Conservation (phyloP, 495 filamentous ascomycete genomes). For the Podospora pseudopauciseta region DNA sequence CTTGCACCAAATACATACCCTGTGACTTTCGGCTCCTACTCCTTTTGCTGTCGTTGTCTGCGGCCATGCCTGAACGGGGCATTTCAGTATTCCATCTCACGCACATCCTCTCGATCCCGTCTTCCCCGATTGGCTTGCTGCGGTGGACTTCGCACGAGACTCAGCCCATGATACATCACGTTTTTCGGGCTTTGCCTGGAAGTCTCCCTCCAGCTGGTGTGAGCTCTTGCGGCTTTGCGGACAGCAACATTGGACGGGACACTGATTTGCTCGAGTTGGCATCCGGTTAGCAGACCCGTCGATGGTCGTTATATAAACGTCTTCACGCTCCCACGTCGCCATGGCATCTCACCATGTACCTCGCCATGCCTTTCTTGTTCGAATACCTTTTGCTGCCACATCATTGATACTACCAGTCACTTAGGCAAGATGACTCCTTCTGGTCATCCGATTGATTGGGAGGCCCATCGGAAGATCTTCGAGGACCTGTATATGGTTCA, state of each 20-base stretch:
- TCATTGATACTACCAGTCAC: not conserved
- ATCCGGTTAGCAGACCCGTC: not conserved
- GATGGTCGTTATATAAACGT: not conserved
- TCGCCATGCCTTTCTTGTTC: not conserved
- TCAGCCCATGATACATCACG: not conserved
- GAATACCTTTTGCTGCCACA: not conserved
- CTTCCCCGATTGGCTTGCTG: not conserved
- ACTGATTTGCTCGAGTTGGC: not conserved
- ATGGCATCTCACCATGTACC: not conserved
- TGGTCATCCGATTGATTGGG: constrained; percentile 17
- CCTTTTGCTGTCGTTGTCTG: not conserved
- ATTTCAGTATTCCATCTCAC: not conserved
- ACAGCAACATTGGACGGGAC: not conserved
- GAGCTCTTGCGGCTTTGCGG: not conserved
- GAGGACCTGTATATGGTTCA: constrained; percentile 25
- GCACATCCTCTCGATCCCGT: not conserved
- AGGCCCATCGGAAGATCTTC: constrained; percentile 18
- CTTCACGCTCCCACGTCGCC: not conserved
- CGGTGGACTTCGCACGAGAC: not conserved
- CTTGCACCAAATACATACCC: not conserved
- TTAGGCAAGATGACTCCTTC: constrained; percentile 8
- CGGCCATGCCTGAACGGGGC: not conserved
- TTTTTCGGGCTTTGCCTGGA: not conserved
- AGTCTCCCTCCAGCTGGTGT: not conserved
- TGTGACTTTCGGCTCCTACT: not conserved